A percentile compares a stretch with the other conserved stretches of the same genome.
Evolutionary conservation across 2,329 filamentous ascomycete species (phyloP).

Genomic region (Cordyceps farinosa): DNA sequence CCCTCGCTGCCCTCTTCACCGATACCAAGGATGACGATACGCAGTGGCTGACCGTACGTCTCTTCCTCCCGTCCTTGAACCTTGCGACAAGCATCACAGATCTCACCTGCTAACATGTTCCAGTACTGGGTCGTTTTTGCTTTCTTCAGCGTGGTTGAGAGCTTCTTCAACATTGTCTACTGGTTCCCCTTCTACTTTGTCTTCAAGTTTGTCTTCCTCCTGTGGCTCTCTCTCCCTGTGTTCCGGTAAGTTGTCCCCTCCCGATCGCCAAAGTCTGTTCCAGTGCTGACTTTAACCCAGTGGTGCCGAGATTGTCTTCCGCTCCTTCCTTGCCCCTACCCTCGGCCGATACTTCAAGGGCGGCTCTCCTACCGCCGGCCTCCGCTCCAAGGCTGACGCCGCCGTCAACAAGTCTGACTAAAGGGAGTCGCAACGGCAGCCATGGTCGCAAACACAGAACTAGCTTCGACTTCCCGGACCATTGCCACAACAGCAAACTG

Average conservation of each 20-base stretch:
- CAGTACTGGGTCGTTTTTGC: slow-evolving; percentile 87
- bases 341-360: slow-evolving; percentile 85
- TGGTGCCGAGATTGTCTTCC: slow-evolving; percentile 94
- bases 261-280: not conserved
- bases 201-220: slow-evolving; percentile 96
- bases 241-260: slow-evolving; percentile 67
- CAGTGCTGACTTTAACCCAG: slow-evolving; percentile 43
- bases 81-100: not conserved
- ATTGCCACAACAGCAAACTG: not conserved
- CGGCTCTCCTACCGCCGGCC: slow-evolving; percentile 76
- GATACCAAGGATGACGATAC: slow-evolving; percentile 71
- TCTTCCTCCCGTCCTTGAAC: slow-evolving; percentile 10
- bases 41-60: slow-evolving; percentile 70
- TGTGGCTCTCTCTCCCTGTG: slow-evolving; percentile 95
- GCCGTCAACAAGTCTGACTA: slow-evolving; percentile 68
- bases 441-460: slow-evolving; percentile 7
- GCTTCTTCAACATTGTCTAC: slow-evolving; percentile 79
- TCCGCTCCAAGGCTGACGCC: slow-evolving; percentile 83
- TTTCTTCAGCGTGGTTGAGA: slow-evolving; percentile 79
- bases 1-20: slow-evolving; percentile 72
- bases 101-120: slow-evolving; percentile 33
- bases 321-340: slow-evolving; percentile 87
- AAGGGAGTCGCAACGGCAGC: slow-evolving; percentile 24
- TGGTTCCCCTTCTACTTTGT: slow-evolving; percentile 99
- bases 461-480: not conserved